These are phyloP conservation scores for Erodium moschatum DNA, from an alignment of 441 rosid species.

Conservation along the genomic window DNA sequence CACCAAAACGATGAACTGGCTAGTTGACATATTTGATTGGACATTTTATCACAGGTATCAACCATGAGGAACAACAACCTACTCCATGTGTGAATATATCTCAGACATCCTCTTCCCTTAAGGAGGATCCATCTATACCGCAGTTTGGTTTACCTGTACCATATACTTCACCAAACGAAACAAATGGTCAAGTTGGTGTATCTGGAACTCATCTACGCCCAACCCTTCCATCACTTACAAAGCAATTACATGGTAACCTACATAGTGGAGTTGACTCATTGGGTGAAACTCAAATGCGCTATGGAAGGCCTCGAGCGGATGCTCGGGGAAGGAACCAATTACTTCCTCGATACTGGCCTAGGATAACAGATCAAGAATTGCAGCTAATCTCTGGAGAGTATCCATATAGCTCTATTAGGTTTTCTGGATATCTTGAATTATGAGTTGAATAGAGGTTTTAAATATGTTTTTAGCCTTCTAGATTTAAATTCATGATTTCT, in stretches of 20 bases:
- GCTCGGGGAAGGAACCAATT: constrained; percentile 55
- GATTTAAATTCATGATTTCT: constrained; percentile 7
- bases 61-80: constrained; percentile 40
- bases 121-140: constrained; percentile 48
- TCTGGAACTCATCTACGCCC: constrained; percentile 37
- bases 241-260: constrained; percentile 40
- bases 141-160: constrained; percentile 40
- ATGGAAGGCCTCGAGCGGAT: constrained; percentile 58
- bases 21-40: constrained; percentile 19
- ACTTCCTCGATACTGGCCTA: constrained; percentile 84
- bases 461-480: neutral
- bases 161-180: constrained; percentile 40
- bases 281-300: constrained; percentile 38
- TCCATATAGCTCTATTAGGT: constrained; percentile 42
- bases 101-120: constrained; percentile 36
- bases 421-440: constrained; percentile 4
- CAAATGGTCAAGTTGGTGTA: constrained; percentile 44
- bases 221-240: constrained; percentile 34
- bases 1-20: constrained; percentile 6
- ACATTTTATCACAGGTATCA: constrained; percentile 43
- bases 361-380: constrained; percentile 65
- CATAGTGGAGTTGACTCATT: constrained; percentile 49
- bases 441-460: neutral
- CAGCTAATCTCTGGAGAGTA: constrained; percentile 78
- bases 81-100: constrained; percentile 37